Evolutionary conservation across 345 rosid species (phyloP).

Genomic region (Citrus reticulata): DNA sequence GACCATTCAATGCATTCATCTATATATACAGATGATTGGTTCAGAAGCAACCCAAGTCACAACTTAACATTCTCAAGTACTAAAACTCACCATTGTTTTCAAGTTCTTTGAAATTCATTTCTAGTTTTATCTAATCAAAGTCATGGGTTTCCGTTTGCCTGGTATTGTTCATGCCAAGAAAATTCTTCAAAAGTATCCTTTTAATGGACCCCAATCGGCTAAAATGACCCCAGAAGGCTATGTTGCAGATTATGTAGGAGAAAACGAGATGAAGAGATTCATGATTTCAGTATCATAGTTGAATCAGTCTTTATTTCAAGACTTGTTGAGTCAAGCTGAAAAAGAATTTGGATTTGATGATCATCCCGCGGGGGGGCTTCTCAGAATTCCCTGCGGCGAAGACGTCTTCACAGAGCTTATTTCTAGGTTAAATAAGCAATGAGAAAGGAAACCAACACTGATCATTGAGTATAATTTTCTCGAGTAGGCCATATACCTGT

Average conservation of each 20-base stretch:
- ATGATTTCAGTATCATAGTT: neutral
- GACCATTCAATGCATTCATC: neutral
- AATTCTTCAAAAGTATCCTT: neutral
- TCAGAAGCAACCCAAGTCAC: neutral
- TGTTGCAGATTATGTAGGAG: neutral
- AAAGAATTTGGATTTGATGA: neutral
- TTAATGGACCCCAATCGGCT: neutral
- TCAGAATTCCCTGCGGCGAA: neutral
- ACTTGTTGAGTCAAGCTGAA: neutral
- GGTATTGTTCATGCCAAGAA: neutral
- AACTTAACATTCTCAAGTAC: neutral
- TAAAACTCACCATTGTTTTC: neutral
- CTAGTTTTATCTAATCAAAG: neutral
- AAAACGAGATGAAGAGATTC: neutral
- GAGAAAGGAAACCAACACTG: neutral
- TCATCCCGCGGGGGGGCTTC: neutral
- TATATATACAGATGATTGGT: conserved; percentile 2
- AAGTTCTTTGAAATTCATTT: neutral
- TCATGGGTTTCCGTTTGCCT: conserved; percentile 5
- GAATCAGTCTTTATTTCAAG: neutral
- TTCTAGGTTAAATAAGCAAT: conserved; percentile 22
- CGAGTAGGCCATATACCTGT: neutral
- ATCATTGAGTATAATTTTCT: neutral
- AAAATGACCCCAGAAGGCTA: neutral
- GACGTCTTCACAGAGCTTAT: conserved; percentile 32